Conservation (phyloP, 2,329 filamentous ascomycete genomes). For the Botrytis squamosa region DNA sequence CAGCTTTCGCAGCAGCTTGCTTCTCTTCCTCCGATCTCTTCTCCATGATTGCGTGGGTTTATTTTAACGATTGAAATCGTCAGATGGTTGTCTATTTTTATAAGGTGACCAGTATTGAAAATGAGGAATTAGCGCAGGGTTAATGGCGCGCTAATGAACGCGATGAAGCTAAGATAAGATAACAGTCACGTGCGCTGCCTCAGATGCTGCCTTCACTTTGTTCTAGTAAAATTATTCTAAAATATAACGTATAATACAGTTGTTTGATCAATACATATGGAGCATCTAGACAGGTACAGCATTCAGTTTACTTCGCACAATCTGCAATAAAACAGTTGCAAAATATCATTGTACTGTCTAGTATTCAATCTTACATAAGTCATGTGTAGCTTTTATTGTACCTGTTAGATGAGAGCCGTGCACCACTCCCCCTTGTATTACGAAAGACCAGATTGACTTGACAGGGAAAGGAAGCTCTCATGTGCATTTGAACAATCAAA, state of each 20-base stretch:
- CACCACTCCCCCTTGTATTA: not conserved
- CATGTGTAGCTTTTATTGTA: not conserved
- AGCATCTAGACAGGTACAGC: not conserved
- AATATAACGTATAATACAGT: not conserved
- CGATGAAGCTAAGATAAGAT: conserved; percentile 2
- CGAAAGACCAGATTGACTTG: conserved; percentile 21
- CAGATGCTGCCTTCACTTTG: not conserved
- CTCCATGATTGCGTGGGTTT: conserved; percentile 1
- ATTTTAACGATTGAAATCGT: not conserved
- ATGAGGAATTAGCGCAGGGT: not conserved
- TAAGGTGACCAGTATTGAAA: not conserved
- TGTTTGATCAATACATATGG: not conserved
- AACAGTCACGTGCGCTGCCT: not conserved
- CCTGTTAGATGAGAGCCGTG: not conserved
- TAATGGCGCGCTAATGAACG: not conserved
- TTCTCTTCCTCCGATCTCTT: conserved; percentile 73
- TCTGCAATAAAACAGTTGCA: not conserved
- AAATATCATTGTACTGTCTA: not conserved
- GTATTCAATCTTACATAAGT: not conserved
- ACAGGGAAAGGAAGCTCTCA: conserved; percentile 5
- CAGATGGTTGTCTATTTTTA: not conserved
- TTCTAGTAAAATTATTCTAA: not conserved
- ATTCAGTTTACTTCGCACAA: not conserved
- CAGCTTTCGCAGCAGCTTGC: conserved; percentile 82
- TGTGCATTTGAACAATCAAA: conserved; percentile 8